Conservation (phyloP, 805 yeast species). For the Scheffersomyces ergatensis region DNA sequence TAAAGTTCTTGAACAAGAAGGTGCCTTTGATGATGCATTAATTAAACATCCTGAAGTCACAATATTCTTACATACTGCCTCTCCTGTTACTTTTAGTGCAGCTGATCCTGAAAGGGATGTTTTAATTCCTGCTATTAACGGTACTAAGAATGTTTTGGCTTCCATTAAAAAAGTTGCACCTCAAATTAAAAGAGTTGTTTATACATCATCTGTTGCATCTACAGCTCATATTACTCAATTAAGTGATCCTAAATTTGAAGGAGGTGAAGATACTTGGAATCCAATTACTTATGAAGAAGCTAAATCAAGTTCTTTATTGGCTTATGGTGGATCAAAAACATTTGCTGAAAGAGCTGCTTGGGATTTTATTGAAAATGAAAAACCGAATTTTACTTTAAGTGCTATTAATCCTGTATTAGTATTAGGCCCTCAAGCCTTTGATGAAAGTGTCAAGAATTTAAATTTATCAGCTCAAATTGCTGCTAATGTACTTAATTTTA, state of each 20-base stretch:
- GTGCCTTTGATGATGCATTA: conserved; percentile 46
- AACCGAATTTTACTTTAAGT: conserved; percentile 29
- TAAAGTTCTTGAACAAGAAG: conserved; percentile 41
- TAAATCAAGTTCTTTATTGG: conserved; percentile 29
- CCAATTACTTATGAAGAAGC: conserved; percentile 50
- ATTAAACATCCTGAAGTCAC: conserved; percentile 48
- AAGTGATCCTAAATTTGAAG: conserved; percentile 25
- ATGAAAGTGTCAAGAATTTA: conserved; percentile 22
- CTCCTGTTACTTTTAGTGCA: conserved; percentile 50
- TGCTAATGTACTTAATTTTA: conserved; percentile 24
- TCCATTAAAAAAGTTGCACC: conserved; percentile 44
- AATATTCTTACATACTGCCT: conserved; percentile 60
- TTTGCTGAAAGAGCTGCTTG: conserved; percentile 33
- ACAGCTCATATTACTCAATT: conserved; percentile 33
- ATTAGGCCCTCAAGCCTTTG: conserved; percentile 44
- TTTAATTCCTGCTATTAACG: conserved; percentile 54
- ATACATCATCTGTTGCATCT: conserved; percentile 53
- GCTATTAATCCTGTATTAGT: conserved; percentile 37
- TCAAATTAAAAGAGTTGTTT: conserved; percentile 41
- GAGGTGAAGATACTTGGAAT: conserved; percentile 50
- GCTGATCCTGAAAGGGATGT: conserved; percentile 48
- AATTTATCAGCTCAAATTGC: conserved; percentile 23
- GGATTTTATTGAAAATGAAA: conserved; percentile 24
- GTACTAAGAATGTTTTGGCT: conserved; percentile 50
- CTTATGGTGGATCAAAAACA: conserved; percentile 38